Conservation (phyloP, 2,329 filamentous ascomycete genomes). For the Ceratocystis colombiana region DNA sequence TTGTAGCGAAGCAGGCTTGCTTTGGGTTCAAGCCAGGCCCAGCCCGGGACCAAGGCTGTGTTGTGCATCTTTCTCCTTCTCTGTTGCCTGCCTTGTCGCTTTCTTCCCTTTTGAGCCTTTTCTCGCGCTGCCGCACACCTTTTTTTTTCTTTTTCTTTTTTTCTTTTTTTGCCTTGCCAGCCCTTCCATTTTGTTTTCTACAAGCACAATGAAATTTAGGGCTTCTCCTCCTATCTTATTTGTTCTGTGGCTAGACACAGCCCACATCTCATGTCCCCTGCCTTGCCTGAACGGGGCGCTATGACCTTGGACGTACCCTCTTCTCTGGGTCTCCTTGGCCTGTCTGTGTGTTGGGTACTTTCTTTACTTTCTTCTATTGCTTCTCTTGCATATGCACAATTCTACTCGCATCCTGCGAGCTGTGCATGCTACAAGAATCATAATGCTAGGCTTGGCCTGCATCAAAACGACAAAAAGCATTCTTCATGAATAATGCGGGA, state of each 20-base stretch:
- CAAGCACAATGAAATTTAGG: background rate
- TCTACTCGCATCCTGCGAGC: background rate
- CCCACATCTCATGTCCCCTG: constrained; percentile 1
- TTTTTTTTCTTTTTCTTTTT: background rate
- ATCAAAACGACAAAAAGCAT: no score
- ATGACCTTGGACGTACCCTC: background rate
- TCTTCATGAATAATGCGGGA: no score
- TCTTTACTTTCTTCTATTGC: background rate
- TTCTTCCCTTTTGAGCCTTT: background rate
- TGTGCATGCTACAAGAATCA: background rate
- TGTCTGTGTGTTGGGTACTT: background rate
- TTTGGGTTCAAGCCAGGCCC: background rate
- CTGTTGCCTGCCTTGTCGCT: background rate
- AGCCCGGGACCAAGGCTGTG: constrained; percentile 5
- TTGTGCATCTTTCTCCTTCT: background rate
- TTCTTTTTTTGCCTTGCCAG: background rate
- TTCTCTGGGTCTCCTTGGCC: background rate
- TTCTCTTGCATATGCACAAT: background rate
- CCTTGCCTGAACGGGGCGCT: background rate
- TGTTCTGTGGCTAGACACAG: background rate
- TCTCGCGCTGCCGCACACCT: background rate
- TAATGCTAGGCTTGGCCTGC: no score
- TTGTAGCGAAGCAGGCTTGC: background rate
- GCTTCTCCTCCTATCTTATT: background rate
- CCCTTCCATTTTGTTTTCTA: background rate